A percentile compares a stretch with the other conserved stretches of the same genome.
Conservation (phyloP, 2,329 filamentous ascomycete species). For the Hypoxylon sp. region DNA sequence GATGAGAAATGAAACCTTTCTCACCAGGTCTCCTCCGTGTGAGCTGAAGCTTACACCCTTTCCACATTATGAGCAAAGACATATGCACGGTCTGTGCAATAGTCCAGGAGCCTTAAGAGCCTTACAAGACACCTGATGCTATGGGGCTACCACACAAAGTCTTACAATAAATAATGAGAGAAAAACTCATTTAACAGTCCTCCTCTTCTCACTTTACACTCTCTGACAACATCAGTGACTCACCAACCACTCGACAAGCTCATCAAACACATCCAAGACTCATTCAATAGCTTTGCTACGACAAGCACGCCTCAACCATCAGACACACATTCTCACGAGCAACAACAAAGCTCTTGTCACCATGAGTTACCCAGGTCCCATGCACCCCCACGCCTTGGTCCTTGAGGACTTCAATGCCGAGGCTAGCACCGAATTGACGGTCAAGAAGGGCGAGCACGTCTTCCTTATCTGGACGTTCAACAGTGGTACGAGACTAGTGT, state of each 20-base stretch:
- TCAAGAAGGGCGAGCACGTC: constrained; percentile 1
- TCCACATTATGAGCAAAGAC: background rate
- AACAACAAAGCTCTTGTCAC: background rate
- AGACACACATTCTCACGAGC: background rate
- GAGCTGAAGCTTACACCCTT: background rate
- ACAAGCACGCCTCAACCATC: background rate
- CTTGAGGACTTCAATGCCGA: background rate
- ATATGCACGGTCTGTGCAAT: background rate
- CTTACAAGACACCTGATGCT: background rate
- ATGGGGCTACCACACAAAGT: background rate
- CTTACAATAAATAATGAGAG: background rate
- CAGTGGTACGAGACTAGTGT: background rate
- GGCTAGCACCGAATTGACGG: background rate
- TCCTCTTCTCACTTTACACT: background rate
- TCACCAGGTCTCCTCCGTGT: background rate
- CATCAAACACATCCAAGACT: background rate
- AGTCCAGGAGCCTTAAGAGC: background rate
- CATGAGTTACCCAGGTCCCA: background rate
- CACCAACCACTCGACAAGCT: background rate
- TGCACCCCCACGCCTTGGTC: background rate
- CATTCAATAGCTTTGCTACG: background rate
- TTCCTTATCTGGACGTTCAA: background rate
- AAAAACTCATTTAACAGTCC: background rate
- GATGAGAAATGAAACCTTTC: background rate
- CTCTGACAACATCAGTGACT: background rate